A percentile compares a stretch with the other conserved stretches of the same genome.
These are phyloP conservation scores for Torulaspora maleeae DNA, from an alignment of 805 yeast genomes.

Conservation along the genomic window DNA sequence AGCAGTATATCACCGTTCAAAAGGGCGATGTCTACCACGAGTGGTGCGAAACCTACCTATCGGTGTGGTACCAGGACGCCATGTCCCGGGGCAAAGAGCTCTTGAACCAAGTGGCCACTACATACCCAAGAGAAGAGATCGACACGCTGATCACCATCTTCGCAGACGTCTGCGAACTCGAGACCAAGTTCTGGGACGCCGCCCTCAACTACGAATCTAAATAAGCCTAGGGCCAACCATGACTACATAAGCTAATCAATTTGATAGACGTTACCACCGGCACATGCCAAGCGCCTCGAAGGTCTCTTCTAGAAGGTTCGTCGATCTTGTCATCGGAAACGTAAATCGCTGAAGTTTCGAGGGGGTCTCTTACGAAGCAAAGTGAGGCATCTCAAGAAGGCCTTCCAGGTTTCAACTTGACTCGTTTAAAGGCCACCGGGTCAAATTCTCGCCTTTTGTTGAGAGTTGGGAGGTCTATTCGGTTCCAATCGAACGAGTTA, in stretches of 20 bases:
- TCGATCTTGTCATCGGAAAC: not conserved
- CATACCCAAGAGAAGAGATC: conserved; percentile 42
- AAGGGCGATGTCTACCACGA: conserved; percentile 29
- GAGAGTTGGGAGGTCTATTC: not conserved
- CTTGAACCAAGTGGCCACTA: conserved; percentile 42
- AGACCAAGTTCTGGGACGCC: conserved; percentile 66
- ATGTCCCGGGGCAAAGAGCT: conserved; percentile 46
- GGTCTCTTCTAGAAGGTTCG: conserved; percentile 4
- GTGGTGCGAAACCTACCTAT: conserved; percentile 62
- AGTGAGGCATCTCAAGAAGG: conserved; percentile 1
- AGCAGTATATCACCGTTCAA: conserved; percentile 33
- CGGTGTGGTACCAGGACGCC: conserved; percentile 55
- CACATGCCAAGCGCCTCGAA: not conserved
- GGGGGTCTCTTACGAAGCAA: conserved; percentile 2
- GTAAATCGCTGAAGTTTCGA: conserved; percentile 1
- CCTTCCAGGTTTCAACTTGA: not conserved
- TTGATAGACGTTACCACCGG: not conserved
- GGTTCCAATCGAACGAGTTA: not conserved
- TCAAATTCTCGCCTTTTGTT: not conserved
- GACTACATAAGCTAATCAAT: not conserved
- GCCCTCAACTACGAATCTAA: conserved; percentile 25
- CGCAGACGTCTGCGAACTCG: conserved; percentile 54
- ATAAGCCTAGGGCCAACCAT: not conserved
- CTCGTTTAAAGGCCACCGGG: not conserved
- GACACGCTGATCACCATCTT: conserved; percentile 54